These are phyloP conservation scores for Carpinus fangiana DNA, from an alignment of 306 rosid genomes.

Conservation along the genomic window DNA sequence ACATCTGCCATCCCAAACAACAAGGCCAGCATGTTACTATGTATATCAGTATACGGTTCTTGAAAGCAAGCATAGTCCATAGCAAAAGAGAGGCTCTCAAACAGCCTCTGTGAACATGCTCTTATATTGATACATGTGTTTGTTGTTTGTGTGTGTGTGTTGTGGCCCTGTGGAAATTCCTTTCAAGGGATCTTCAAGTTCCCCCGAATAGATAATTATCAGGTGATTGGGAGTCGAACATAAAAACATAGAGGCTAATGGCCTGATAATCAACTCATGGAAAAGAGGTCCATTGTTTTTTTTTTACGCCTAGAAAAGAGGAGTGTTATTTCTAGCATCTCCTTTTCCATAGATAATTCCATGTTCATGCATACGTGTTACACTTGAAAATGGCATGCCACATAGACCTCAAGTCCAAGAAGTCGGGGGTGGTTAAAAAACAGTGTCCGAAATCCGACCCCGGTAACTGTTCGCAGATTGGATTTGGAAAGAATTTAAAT, in stretches of 20 bases:
- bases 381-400: conserved; percentile 9
- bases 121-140: neutral
- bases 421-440: too few relatives aligned
- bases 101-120: neutral
- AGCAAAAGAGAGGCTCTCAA: too few relatives aligned
- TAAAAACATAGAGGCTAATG: neutral
- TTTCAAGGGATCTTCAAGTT: neutral
- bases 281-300: too few relatives aligned
- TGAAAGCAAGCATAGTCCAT: neutral
- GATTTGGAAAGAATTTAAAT: too few relatives aligned
- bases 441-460: too few relatives aligned
- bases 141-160: neutral
- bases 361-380: too few relatives aligned
- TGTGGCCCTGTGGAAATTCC: neutral
- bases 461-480: too few relatives aligned
- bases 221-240: neutral
- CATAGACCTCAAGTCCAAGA: neutral
- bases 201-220: neutral
- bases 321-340: too few relatives aligned
- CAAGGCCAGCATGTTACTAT: conserved; percentile 12
- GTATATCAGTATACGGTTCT: conserved; percentile 1
- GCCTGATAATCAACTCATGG: too few relatives aligned
- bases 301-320: too few relatives aligned
- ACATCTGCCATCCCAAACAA: conserved; percentile 47
- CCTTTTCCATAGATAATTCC: too few relatives aligned